Evolutionary conservation across 176 grass and related monocot species (phyloP).

Genomic region (Avena sativa): DNA sequence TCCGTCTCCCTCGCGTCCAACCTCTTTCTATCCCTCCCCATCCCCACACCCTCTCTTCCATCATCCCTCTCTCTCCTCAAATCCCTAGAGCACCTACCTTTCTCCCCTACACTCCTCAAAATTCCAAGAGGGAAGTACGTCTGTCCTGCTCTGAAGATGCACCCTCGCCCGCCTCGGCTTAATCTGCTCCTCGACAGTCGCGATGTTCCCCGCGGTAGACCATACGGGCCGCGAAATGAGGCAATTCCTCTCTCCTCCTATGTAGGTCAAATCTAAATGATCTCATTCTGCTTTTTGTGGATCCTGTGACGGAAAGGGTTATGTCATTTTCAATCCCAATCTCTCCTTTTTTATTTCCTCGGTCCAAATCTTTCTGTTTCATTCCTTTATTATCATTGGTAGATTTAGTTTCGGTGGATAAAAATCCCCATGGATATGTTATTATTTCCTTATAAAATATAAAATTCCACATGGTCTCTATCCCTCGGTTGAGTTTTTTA

Average conservation of each 20-base stretch:
- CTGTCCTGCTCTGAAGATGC: background rate
- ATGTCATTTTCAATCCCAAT: constrained; percentile 5
- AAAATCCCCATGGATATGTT: too few relatives aligned
- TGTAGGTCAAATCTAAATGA: constrained; percentile 16
- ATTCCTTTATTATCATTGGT: too few relatives aligned
- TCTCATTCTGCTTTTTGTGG: background rate
- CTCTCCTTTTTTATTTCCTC: constrained; percentile 35
- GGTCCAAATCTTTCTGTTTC: constrained; percentile 33
- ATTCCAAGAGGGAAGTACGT: background rate
- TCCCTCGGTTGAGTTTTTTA: too few relatives aligned
- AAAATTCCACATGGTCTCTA: too few relatives aligned
- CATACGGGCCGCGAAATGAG: background rate
- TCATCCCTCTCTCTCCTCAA: background rate
- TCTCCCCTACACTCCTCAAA: constrained; percentile 40
- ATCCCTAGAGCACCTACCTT: constrained; percentile 17
- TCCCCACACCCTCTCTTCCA: background rate
- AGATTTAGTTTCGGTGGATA: too few relatives aligned
- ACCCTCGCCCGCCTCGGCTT: background rate
- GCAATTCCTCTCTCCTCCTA: background rate
- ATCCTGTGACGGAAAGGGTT: constrained; percentile 32
- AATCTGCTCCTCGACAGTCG: background rate
- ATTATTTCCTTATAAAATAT: too few relatives aligned
- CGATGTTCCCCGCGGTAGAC: constrained; percentile 13
- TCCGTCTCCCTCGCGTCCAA: background rate
- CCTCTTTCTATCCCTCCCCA: background rate